phyloP scores from a whole-genome alignment of 306 rosid genomes.

The Vachellia pachyceras region DNA sequence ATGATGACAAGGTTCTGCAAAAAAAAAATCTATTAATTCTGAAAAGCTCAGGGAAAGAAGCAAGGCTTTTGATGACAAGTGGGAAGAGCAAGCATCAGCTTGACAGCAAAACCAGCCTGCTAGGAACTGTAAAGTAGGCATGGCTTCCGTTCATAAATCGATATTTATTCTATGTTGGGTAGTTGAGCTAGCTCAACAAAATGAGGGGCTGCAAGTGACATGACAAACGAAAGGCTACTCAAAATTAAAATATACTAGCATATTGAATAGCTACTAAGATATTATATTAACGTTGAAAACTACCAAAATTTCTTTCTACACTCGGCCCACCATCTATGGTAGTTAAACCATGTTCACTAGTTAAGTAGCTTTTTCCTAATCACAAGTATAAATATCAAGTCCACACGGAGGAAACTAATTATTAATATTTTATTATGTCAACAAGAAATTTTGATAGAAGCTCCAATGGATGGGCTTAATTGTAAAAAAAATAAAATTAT shows the following conservation, averaged over 20 bases:
- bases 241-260: constrained; percentile 13
- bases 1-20: constrained; percentile 12
- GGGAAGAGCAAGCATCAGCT: not conserved
- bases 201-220: not conserved
- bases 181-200: constrained; percentile 15
- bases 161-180: not conserved
- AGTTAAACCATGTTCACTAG: constrained; percentile 3
- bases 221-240: not conserved
- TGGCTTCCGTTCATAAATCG: not conserved
- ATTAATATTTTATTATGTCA: not conserved
- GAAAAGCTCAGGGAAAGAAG: constrained; percentile 20
- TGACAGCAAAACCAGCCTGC: constrained; percentile 10
- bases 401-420: not conserved
- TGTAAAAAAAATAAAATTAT: not conserved
- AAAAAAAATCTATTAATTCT: constrained; percentile 10
- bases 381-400: constrained; percentile 12
- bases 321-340: constrained; percentile 3
- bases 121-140: constrained; percentile 2
- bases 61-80: constrained; percentile 31
- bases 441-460: constrained; percentile 10
- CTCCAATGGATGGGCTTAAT: constrained; percentile 15
- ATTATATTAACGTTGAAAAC: not conserved
- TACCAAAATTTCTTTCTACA: constrained; percentile 14
- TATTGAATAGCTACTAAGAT: constrained; percentile 14
- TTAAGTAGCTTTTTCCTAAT: not conserved